These are phyloP conservation scores for Paramecium pentaurelia DNA, from an alignment of 73 alveolate genomes.

Conservation along the genomic window DNA sequence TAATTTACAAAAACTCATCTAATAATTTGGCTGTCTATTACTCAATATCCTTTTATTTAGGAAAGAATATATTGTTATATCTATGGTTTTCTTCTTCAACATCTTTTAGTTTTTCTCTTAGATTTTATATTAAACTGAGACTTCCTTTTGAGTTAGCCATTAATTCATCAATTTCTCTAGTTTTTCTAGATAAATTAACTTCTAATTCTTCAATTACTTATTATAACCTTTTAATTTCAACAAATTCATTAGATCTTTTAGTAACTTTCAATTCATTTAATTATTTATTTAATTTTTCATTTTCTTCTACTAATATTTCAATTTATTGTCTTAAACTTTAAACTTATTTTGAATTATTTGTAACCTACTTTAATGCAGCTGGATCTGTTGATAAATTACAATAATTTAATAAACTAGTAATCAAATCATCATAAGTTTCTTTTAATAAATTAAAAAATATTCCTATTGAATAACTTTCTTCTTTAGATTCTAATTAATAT, in stretches of 20 bases:
- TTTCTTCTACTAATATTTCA: constrained; percentile 2
- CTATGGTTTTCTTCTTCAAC: constrained; percentile 35
- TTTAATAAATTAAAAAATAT: not conserved
- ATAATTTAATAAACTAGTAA: constrained; percentile 8
- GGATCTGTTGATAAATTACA: not conserved
- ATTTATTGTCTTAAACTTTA: not conserved
- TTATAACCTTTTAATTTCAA: constrained; percentile 16
- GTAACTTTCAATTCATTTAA: not conserved
- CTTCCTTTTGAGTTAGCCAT: constrained; percentile 45
- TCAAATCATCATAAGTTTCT: not conserved
- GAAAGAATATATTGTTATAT: constrained; percentile 1
- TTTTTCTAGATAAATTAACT: not conserved
- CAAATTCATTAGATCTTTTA: constrained; percentile 30
- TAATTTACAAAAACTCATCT: constrained; percentile 24
- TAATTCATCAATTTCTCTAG: constrained; percentile 34
- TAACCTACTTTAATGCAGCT: not conserved
- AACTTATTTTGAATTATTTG: constrained; percentile 4
- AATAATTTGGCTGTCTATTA: not conserved
- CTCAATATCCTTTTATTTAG: constrained; percentile 13
- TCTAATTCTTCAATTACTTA: constrained; percentile 21
- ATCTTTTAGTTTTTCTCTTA: constrained; percentile 26
- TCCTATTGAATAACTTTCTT: not conserved
- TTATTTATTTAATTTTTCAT: not conserved
- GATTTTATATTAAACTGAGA: constrained; percentile 29
- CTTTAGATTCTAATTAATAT: not conserved